phyloP scores from a whole-genome alignment of 2,329 filamentous ascomycete species.

The Dactylellina haptotyla region DNA sequence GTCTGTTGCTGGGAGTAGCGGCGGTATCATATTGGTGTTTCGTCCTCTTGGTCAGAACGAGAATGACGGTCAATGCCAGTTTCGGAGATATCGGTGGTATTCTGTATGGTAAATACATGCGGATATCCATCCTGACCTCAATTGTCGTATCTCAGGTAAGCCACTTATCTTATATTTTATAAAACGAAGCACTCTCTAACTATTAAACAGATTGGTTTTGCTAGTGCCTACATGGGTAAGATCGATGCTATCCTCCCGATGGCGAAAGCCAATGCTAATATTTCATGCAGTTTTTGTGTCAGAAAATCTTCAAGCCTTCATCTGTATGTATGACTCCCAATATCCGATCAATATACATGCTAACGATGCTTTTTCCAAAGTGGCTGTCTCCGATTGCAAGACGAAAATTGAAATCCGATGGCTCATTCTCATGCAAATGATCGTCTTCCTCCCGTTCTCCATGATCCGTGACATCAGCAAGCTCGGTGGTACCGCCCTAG shows the following conservation, averaged over 20 bases:
- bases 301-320: constrained; percentile 93
- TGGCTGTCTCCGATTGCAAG: constrained; percentile 88
- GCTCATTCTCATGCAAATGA: constrained; percentile 92
- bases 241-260: not conserved
- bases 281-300: constrained; percentile 79
- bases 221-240: constrained; percentile 57
- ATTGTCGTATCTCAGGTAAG: constrained; percentile 96
- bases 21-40: constrained; percentile 96
- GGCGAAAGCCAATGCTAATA: constrained; percentile 74
- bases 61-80: constrained; percentile 86
- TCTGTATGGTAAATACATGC: constrained; percentile 90
- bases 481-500: constrained; percentile 90
- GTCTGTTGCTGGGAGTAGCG: constrained; percentile 87
- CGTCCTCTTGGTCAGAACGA: constrained; percentile 87
- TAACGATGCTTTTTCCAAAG: constrained; percentile 44
- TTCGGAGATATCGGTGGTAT: constrained; percentile 94
- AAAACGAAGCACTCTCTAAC: constrained; percentile 16
- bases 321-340: constrained; percentile 62
- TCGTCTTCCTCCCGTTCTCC: constrained; percentile 93
- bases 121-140: constrained; percentile 84
- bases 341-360: not conserved
- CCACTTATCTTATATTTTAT: constrained; percentile 66
- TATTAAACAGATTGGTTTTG: constrained; percentile 56
- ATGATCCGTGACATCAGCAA: constrained; percentile 97
- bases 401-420: constrained; percentile 85